phyloP scores from a whole-genome alignment of 106 monocot species.

The Narthecium ossifragum region DNA sequence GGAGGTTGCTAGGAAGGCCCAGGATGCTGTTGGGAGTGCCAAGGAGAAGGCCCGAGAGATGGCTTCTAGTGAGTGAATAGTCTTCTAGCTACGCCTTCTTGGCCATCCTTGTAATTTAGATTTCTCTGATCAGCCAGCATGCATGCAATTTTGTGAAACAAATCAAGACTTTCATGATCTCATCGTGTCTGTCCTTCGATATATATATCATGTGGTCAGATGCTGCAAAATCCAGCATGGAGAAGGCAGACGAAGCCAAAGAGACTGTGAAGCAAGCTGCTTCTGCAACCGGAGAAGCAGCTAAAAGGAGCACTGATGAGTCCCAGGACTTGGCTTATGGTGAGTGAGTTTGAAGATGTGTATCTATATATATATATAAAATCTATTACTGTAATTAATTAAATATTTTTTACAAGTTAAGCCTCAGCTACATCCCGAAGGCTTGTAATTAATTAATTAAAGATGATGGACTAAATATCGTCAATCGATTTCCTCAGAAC shows the following conservation, averaged over 20 bases:
- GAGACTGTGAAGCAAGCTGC: background rate
- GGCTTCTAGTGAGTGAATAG: background rate
- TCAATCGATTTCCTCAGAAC: no score
- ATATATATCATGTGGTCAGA: no score
- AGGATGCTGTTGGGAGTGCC: background rate
- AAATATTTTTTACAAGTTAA: background rate
- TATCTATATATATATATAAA: no score
- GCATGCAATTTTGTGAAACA: no score
- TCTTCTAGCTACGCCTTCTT: background rate
- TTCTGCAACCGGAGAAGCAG: background rate
- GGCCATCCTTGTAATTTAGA: background rate
- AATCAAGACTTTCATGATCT: no score
- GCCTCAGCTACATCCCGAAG: background rate
- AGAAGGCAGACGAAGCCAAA: background rate
- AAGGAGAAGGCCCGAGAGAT: background rate
- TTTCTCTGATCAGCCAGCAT: no score
- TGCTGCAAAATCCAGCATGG: background rate
- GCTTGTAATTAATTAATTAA: no score
- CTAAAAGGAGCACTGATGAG: background rate
- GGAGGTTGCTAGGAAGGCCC: background rate
- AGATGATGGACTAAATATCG: no score
- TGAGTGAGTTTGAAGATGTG: no score
- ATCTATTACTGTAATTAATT: no score
- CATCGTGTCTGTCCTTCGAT: no score
- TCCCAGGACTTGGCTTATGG: background rate